phyloP scores from a whole-genome alignment of 768 basidiomycete species.

The Paxillus rubicundulus region DNA sequence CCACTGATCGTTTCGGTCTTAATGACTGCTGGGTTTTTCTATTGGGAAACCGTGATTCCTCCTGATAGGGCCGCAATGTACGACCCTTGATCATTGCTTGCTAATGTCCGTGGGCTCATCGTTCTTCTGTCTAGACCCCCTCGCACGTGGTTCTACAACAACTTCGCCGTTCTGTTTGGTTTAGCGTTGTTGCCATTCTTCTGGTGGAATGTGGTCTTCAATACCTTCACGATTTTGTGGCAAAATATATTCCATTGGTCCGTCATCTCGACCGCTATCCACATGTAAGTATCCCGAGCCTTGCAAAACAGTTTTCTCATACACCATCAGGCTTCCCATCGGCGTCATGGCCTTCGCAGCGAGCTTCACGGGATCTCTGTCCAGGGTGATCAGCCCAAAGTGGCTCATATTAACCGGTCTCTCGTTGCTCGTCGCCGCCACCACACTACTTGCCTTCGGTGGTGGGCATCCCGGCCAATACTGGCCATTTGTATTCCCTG shows the following conservation, averaged over 20 bases:
- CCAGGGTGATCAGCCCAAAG: conserved; percentile 37
- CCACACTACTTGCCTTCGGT: conserved; percentile 40
- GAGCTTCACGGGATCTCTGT: conserved; percentile 34
- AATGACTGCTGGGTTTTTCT: conserved; percentile 41
- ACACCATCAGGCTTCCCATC: conserved; percentile 32
- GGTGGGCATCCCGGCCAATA: conserved; percentile 39
- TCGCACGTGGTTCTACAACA: conserved; percentile 35
- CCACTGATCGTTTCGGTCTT: conserved; percentile 44
- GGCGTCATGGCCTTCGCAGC: conserved; percentile 34
- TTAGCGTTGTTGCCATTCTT: conserved; percentile 32
- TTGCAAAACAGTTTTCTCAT: conserved; percentile 4
- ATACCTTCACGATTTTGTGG: conserved; percentile 33
- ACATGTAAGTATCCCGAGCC: conserved; percentile 27
- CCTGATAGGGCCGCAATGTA: conserved; percentile 39
- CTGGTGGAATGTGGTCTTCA: conserved; percentile 34
- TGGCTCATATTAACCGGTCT: conserved; percentile 41
- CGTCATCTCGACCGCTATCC: conserved; percentile 33
- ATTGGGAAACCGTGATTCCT: conserved; percentile 41
- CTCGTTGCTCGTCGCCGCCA: conserved; percentile 33
- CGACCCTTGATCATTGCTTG: conserved; percentile 9
- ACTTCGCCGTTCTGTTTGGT: conserved; percentile 33
- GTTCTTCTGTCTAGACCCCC: conserved; percentile 28
- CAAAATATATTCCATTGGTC: conserved; percentile 37
- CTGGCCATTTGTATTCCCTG: conserved; percentile 46
- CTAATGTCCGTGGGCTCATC: not conserved